phyloP scores from a whole-genome alignment of 2,329 filamentous ascomycete species.

The Stachybotrys echinatus region DNA sequence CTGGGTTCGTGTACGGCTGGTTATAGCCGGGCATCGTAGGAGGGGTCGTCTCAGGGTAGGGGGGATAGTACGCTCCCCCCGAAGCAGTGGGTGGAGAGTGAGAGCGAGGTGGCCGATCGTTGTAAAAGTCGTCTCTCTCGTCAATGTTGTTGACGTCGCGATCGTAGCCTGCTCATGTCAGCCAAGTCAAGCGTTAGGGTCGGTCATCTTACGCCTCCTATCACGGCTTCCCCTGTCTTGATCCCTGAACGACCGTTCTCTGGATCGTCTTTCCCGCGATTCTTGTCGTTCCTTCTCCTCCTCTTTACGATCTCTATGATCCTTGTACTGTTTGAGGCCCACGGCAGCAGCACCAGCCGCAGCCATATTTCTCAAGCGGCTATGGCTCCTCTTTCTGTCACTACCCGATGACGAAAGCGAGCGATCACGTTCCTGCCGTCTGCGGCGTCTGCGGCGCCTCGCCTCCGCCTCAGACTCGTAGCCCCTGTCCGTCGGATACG shows the following conservation, averaged over 20 bases:
- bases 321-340: slow-evolving; percentile 55
- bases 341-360: slow-evolving; percentile 57
- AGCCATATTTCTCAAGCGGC: slow-evolving; percentile 49
- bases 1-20: not conserved
- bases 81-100: slow-evolving; percentile 46
- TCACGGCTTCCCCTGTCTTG: slow-evolving; percentile 9
- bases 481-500: slow-evolving; percentile 25
- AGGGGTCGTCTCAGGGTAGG: slow-evolving; percentile 29
- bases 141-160: slow-evolving; percentile 25
- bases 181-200: slow-evolving; percentile 9
- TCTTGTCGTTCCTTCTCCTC: slow-evolving; percentile 13
- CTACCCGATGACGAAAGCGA: slow-evolving; percentile 27
- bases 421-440: slow-evolving; percentile 29
- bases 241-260: slow-evolving; percentile 21
- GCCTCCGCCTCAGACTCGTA: slow-evolving; percentile 47
- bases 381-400: slow-evolving; percentile 46
- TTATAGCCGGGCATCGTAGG: slow-evolving; percentile 12
- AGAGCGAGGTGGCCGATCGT: slow-evolving; percentile 27
- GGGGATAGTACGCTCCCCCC: slow-evolving; percentile 44
- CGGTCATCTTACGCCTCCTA: slow-evolving; percentile 16
- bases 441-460: slow-evolving; percentile 30
- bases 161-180: slow-evolving; percentile 11
- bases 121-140: slow-evolving; percentile 25
- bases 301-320: slow-evolving; percentile 38
- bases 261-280: slow-evolving; percentile 27